Evolutionary conservation across 2,329 filamentous ascomycete species (phyloP).

Genomic region (Fragosphaeria purpurea): DNA sequence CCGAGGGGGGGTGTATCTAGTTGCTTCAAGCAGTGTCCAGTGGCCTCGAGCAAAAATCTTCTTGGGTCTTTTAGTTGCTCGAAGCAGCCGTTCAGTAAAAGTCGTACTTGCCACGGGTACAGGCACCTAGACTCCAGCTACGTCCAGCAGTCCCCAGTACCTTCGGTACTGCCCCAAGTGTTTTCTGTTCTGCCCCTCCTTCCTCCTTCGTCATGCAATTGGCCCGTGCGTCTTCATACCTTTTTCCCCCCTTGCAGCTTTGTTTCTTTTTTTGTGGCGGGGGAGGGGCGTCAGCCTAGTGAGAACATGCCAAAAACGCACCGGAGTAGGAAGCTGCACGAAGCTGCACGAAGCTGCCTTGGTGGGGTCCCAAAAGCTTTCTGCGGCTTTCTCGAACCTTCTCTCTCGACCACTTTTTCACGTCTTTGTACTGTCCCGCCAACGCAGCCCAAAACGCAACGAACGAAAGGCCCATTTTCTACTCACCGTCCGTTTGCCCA

Average conservation of each 20-base stretch:
- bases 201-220: background rate
- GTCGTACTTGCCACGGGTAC: too few relatives aligned
- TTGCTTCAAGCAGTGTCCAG: too few relatives aligned
- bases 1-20: too few relatives aligned
- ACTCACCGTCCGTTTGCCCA: background rate
- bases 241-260: background rate
- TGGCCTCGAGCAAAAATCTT: too few relatives aligned
- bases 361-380: slow-evolving; percentile 11
- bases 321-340: background rate
- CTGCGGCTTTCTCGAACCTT: slow-evolving; percentile 16
- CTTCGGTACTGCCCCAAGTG: slow-evolving; percentile 1
- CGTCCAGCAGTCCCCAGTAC: background rate
- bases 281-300: slow-evolving; percentile 4
- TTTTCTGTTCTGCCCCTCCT: background rate
- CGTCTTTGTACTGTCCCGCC: slow-evolving; percentile 8
- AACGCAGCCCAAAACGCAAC: slow-evolving; percentile 4
- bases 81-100: too few relatives aligned
- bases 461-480: background rate
- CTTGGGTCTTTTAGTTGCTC: too few relatives aligned
- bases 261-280: background rate
- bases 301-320: too few relatives aligned
- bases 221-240: background rate
- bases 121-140: background rate
- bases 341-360: slow-evolving; percentile 8
- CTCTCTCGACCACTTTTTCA: slow-evolving; percentile 5